Percentiles rank a stretch among this genome's conserved stretches.
phyloP scores from a whole-genome alignment of 768 basidiomycete genomes.

The Galerina marginata region DNA sequence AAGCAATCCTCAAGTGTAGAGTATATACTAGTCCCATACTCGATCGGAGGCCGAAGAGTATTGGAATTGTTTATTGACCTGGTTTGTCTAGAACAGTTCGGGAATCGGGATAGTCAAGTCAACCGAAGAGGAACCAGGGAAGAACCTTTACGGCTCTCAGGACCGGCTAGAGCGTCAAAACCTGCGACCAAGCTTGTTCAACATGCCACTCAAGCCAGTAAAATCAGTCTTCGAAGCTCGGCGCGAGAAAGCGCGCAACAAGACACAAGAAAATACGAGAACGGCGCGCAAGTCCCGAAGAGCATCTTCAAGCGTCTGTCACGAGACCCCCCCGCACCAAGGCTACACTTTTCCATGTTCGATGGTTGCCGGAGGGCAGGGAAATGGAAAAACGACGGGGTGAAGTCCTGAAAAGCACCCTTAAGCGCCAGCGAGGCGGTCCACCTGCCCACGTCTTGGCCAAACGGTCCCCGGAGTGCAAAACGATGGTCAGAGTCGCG shows the following conservation, averaged over 20 bases:
- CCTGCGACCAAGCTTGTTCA: too few species aligned
- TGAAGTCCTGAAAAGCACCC: conserved; percentile 56
- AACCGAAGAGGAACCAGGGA: too few species aligned
- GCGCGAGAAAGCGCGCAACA: conserved; percentile 63
- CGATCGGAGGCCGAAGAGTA: too few species aligned
- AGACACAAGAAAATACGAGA: conserved; percentile 66
- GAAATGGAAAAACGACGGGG: conserved; percentile 70
- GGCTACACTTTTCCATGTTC: conserved; percentile 50
- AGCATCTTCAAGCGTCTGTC: conserved; percentile 53
- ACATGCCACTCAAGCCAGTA: conserved; percentile 49
- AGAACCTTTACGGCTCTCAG: too few species aligned
- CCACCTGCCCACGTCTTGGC: conserved; percentile 68
- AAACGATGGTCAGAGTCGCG: conserved; percentile 53
- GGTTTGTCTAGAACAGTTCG: too few species aligned
- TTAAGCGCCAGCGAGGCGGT: conserved; percentile 52
- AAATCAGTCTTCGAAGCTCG: conserved; percentile 59
- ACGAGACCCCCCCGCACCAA: conserved; percentile 57
- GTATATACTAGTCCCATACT: too few species aligned
- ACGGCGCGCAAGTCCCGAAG: conserved; percentile 59
- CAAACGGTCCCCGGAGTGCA: conserved; percentile 54
- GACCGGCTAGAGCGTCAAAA: too few species aligned
- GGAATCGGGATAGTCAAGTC: too few species aligned
- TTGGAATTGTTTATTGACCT: too few species aligned
- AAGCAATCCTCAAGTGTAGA: too few species aligned
- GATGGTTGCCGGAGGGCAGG: conserved; percentile 58